Base-by-base conservation (phyloP, 2,329 filamentous ascomycete genomes). In the Colletotrichum echinochloae region DNA sequence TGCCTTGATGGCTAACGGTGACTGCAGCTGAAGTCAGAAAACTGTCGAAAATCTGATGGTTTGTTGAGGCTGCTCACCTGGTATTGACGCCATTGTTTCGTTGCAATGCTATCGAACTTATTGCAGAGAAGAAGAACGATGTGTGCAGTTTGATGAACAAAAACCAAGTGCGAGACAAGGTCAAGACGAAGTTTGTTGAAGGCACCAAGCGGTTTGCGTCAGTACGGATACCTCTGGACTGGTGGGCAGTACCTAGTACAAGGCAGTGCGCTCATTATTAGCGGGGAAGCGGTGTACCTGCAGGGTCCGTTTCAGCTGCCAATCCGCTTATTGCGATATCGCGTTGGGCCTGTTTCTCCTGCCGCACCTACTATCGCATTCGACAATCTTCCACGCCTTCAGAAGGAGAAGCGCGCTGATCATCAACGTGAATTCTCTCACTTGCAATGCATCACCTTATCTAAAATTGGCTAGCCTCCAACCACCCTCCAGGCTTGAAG, bases 1-100 rank as follows among this genome's bases (percentile, higher is more conserved):
- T 98, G 84, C 95, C 95, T 79, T 94, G 91, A 81, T 99, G 95
- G 83, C 97, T 98, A 75, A 99, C 92, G 79, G 94, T 87, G 75
- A 99, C 95, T 97, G 74, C 16, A 49, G 44, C 23, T 37, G 18
- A 56, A 30, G 70, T 80, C 67, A 80, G 77, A 57, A 59, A 67
- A 71, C 59, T 54, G 60, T 51, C 18, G 74, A 26, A n/a, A 60
- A 39, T 26, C n/a, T 9, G 35, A 56, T 30, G 39, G 28, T n/a
- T 62, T 39, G 23, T 46, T 18, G 30, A 51, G 73, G 70, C 67
- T 60, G 78, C 82, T 78, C 78, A 89, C 88, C 84, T 77, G 85
- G 82, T 79, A 89, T 85, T 71, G 86, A 82, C 70, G 86, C 84
- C 88, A 90, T 90, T 72, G 75, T 82, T 59, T 28, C 11, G 28